Evolutionary conservation across 352 stramenopile genomes (phyloP).

Genomic region (Globisporangium paroecandrum): DNA sequence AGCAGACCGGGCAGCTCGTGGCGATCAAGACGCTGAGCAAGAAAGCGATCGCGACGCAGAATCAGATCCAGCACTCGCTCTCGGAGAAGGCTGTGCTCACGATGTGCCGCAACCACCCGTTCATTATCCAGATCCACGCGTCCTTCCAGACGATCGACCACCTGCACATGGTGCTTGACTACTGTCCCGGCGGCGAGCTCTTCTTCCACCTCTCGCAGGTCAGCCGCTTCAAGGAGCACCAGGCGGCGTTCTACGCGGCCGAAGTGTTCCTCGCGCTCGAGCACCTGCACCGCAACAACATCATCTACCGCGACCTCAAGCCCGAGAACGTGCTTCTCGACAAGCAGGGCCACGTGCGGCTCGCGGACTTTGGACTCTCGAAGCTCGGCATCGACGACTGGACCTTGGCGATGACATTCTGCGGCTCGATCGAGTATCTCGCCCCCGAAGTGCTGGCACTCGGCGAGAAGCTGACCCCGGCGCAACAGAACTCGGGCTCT

Average conservation of each 20-base stretch:
- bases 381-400: conserved; percentile 68
- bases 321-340: conserved; percentile 91
- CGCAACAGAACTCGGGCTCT: neutral
- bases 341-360: conserved; percentile 76
- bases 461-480: conserved; percentile 23
- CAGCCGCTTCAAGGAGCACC: conserved; percentile 70
- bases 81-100: conserved; percentile 85
- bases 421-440: conserved; percentile 87
- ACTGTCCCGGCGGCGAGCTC: conserved; percentile 70
- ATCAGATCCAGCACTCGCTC: conserved; percentile 85
- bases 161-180: conserved; percentile 71
- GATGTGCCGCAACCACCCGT: conserved; percentile 87
- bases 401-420: conserved; percentile 74
- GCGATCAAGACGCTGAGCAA: conserved; percentile 86
- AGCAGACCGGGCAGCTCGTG: conserved; percentile 49
- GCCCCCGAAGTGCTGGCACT: conserved; percentile 72
- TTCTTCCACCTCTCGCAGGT: conserved; percentile 85
- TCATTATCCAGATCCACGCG: conserved; percentile 88
- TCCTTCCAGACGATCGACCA: conserved; percentile 87
- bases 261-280: conserved; percentile 85
- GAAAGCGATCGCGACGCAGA: conserved; percentile 65
- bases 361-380: conserved; percentile 90
- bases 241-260: conserved; percentile 83
- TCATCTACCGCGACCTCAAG: conserved; percentile 90
- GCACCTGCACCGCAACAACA: conserved; percentile 62